Base-by-base conservation (phyloP, 2,329 filamentous ascomycete genomes). In the Colletotrichum sp. region DNA sequence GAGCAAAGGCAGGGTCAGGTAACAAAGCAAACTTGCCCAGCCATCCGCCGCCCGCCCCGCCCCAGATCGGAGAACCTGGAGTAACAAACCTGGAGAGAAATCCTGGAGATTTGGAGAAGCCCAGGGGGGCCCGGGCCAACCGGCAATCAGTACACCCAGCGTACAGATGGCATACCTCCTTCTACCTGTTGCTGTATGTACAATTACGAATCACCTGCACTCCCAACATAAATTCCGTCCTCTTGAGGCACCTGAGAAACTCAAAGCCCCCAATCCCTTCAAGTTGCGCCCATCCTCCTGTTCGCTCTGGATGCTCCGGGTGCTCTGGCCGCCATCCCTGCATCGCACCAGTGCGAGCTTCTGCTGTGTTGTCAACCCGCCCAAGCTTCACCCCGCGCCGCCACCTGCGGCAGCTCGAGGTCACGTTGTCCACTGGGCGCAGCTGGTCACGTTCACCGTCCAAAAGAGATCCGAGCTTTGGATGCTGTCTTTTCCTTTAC, bases 351-450 rank as follows among this genome's bases (percentile, higher is more conserved):
- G 28, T 21, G 34, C 8, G n/a, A 44, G 60, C 30, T 59, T 44
- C n/a, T 26, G 62, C 32, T 66, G 28, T 30, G 21, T 21, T 66
- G 30, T 21, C 30, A 8, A n/a, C 26, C 21, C 55, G 30, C 30
- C 72, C 68, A 66, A 71, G 55, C 63, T 75, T 62, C 24, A 18
- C 18, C 21, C 39, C 44, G 8, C 39, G 26, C 69, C 69, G 69
- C 62, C 55, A 44, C 62, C 44, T 67, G 57, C 55, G 69, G 52
- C 69, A 64, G 32, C 39, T 62, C 24, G 34, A 49, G 74, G 74
- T 76, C 70, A 76, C 74, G 70, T 76, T 72, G 32, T 18, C 59
- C 57, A 39, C 74, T 44, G 26, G 69, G 36, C 73, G 73, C 70
- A 28, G 64, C 44, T n/a, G 44, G 74, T 76, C 70, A 76, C 74